These are phyloP conservation scores for Ceratocystis cubensis DNA, from an alignment of 2,329 filamentous ascomycete species.

Conservation along the genomic window DNA sequence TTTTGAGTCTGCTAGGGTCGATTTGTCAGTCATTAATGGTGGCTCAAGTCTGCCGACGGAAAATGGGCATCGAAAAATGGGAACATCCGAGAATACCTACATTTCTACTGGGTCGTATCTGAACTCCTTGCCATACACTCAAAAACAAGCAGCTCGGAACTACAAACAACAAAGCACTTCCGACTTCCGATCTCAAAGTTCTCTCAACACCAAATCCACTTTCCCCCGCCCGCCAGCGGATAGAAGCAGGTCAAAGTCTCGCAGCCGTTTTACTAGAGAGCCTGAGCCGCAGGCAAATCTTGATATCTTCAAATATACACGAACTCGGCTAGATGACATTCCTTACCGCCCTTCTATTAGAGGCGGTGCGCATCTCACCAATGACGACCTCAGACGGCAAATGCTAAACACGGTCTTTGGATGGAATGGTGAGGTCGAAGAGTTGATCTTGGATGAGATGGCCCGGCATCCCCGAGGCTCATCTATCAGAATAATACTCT, in stretches of 20 bases:
- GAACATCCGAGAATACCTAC: constrained; percentile 45
- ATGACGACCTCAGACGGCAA: constrained; percentile 70
- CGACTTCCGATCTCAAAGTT: constrained; percentile 12
- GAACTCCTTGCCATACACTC: constrained; percentile 17
- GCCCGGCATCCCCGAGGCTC: constrained; percentile 60
- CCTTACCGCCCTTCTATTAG: constrained; percentile 61
- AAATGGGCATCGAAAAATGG: background rate
- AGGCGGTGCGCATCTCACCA: constrained; percentile 50
- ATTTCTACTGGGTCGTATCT: constrained; percentile 51
- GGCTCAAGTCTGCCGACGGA: constrained; percentile 34
- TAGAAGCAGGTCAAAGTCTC: background rate
- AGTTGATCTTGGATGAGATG: constrained; percentile 75
- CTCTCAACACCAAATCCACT: constrained; percentile 37
- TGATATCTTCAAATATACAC: constrained; percentile 78
- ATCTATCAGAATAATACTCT: constrained; percentile 65
- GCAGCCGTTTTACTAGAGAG: background rate
- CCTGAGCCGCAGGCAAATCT: constrained; percentile 33
- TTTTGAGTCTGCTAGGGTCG: constrained; percentile 47
- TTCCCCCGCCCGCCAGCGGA: constrained; percentile 29
- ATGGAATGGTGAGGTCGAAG: constrained; percentile 75
- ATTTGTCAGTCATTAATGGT: background rate
- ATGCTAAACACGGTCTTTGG: constrained; percentile 94
- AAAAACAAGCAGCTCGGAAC: background rate
- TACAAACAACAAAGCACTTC: background rate
- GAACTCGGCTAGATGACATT: constrained; percentile 67